Evolutionary conservation across 768 basidiomycete species (phyloP).

Genomic region (Collybia sordida): DNA sequence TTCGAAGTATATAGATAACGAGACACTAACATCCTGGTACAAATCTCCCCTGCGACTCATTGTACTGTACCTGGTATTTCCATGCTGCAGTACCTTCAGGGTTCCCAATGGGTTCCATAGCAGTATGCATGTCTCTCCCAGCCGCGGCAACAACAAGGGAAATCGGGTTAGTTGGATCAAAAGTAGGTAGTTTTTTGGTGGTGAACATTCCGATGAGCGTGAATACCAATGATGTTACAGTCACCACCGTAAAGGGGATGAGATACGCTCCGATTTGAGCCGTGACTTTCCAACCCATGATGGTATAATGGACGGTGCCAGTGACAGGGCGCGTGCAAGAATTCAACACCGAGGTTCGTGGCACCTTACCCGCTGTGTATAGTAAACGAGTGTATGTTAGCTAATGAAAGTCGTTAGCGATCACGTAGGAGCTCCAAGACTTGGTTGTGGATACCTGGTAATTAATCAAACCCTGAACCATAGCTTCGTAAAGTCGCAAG

Average conservation of each 20-base stretch:
- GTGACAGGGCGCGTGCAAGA: background rate
- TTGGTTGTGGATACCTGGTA: constrained; percentile 15
- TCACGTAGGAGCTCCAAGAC: background rate
- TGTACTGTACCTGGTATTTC: too few species aligned
- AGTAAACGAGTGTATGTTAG: constrained; percentile 13
- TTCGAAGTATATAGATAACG: too few species aligned
- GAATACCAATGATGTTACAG: constrained; percentile 14
- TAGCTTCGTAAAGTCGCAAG: constrained; percentile 16
- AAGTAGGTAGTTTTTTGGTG: background rate
- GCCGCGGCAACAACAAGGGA: background rate
- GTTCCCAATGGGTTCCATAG: too few species aligned
- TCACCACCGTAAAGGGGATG: constrained; percentile 21
- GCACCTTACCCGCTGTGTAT: constrained; percentile 13
- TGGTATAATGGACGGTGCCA: background rate
- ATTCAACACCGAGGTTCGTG: background rate
- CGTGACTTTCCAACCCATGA: constrained; percentile 16
- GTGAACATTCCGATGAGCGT: constrained; percentile 11
- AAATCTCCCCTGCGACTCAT: too few species aligned
- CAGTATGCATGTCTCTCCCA: too few species aligned
- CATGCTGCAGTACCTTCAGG: too few species aligned
- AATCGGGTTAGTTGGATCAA: background rate
- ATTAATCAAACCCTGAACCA: constrained; percentile 23
- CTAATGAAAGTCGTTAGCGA: background rate
- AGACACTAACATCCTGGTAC: too few species aligned
- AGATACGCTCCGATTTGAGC: constrained; percentile 15